Evolutionary conservation across 345 rosid species (phyloP), one percentile per base, ranked within the genome.

Genomic region (Rhodamnia rubescens): DNA sequence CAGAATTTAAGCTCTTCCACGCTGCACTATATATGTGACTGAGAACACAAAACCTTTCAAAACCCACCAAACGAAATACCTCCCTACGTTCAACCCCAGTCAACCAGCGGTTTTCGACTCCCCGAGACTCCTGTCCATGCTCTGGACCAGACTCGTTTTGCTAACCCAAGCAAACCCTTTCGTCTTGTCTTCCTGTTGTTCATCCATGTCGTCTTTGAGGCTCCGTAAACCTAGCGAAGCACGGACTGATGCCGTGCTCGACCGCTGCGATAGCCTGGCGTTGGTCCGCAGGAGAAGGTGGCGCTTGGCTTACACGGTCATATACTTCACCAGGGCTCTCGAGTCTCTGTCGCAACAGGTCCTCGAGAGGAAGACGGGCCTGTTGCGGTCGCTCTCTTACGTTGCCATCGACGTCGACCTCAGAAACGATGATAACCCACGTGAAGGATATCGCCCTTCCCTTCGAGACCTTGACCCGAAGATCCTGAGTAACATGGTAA

Each of bases 261-360:
- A n/a, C 4, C 3, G 3, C 3, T 8, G 5, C 0, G 0, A 44
- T 29, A 13, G 53, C 26, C 40, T 1, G 7, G 11, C 22, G n/a
- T 59, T 0, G 13, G 13, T 7, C 44, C 78, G 47, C 56, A 52
- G 80, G 80, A 32, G 0, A 42, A 58, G 85, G 78, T 69, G 78
- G 78, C 78, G 78, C 0, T 20, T 40, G 44, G 78, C 78, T 0
- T 69, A 32, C 44, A 69, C 44, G 0, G 78, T 69, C 44, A 69
- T 69, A 16, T 32, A 32, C 47, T 69, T 32, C 78, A 84, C 47
- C 20, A 84, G 53, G 85, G 81, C 16, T 27, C 85, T 84, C 44
- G 85, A 84, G 85, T 58, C 85, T 1, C 1, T 84, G 40, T 42
- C 56, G 0, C 61, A 6, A 74, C 13, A 61, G 16, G 81, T 84